These are phyloP conservation scores for Solanum commersonii DNA, from an alignment of 257 asterid species.

Conservation along the genomic window DNA sequence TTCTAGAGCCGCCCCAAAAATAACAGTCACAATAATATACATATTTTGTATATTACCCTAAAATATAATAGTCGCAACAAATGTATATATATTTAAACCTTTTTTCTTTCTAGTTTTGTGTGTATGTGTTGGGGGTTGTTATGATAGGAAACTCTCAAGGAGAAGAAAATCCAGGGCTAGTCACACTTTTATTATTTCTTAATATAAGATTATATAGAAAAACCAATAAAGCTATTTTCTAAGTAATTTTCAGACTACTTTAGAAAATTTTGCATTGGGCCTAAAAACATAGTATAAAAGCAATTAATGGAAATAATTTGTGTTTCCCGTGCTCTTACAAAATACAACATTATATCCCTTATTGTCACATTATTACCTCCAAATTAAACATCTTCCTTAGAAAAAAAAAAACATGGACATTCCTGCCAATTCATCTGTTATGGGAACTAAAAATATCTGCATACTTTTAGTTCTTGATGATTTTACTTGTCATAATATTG, in stretches of 20 bases:
- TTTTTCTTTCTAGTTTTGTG: background rate
- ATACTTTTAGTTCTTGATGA: slow-evolving; percentile 42
- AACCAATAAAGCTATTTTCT: background rate
- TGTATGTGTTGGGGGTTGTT: background rate
- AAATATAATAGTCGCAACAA: background rate
- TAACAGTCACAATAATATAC: background rate
- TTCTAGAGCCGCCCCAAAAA: background rate
- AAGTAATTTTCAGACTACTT: background rate
- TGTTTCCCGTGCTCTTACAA: background rate
- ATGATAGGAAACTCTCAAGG: background rate
- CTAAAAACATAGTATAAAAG: background rate
- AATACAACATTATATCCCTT: background rate
- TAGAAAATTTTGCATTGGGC: background rate
- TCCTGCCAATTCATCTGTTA: slow-evolving; percentile 1
- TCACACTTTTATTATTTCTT: background rate
- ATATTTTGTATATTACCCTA: background rate
- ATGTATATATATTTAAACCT: background rate
- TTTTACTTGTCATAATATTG: slow-evolving; percentile 24
- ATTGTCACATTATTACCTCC: background rate
- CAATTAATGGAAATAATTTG: background rate
- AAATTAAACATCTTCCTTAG: background rate
- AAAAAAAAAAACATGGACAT: slow-evolving; percentile 12
- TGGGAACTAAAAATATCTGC: slow-evolving; percentile 31
- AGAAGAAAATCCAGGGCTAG: background rate
- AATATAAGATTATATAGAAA: background rate